Percentiles rank a stretch among this genome's conserved stretches.
Conservation (phyloP, 345 rosid species). For the Populus deltoides region DNA sequence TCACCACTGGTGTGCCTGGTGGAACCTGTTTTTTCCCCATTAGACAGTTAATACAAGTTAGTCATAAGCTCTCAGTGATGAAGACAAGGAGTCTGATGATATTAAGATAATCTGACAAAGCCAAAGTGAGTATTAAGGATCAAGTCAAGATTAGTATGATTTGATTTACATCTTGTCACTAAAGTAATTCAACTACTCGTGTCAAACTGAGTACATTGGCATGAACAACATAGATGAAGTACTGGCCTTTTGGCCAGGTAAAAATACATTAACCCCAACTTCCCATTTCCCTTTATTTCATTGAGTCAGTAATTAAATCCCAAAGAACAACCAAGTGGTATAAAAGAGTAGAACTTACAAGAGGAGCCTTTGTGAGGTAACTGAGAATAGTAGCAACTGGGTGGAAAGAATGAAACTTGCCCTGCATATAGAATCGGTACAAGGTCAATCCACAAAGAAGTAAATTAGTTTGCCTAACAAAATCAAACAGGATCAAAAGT, state of each 20-base stretch:
- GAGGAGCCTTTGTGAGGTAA: slow-evolving; percentile 97
- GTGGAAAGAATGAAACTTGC: slow-evolving; percentile 93
- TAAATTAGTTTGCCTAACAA: neutral
- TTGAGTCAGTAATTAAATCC: neutral
- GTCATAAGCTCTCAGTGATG: neutral
- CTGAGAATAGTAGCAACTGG: slow-evolving; percentile 98
- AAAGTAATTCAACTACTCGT: neutral
- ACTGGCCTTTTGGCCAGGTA: neutral
- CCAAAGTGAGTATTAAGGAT: neutral
- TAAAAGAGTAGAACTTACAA: slow-evolving; percentile 46
- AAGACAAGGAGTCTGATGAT: neutral
- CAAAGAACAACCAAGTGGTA: no score
- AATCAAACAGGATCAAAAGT: neutral
- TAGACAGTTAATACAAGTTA: neutral
- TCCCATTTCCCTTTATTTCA: neutral
- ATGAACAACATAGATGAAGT: neutral
- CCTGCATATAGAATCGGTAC: slow-evolving; percentile 38
- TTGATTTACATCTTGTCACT: neutral
- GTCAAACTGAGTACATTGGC: neutral
- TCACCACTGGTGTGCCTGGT: slow-evolving; percentile 93
- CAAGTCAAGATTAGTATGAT: neutral
- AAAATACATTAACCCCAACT: neutral
- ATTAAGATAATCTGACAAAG: neutral
- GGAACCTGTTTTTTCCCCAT: slow-evolving; percentile 54
- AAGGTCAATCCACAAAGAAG: neutral